These are phyloP conservation scores for Termitomyces sp. DNA, from an alignment of 768 basidiomycete genomes.

Conservation along the genomic window DNA sequence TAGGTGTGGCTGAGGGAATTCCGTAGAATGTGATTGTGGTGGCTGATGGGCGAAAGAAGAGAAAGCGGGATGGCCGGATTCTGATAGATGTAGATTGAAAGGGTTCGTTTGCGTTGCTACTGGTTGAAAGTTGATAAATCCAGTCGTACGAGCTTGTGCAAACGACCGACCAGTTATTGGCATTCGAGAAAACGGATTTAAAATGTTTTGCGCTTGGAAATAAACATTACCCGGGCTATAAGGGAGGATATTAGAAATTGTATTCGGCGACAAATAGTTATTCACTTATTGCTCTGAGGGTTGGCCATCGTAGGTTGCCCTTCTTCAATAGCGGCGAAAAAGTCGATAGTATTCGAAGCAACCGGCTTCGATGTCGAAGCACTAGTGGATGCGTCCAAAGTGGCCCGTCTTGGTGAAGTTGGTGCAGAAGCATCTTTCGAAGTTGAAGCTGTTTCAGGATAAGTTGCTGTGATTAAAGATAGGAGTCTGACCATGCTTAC, in stretches of 20 bases:
- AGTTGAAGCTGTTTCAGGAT: not conserved
- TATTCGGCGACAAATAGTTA: not conserved
- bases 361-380: constrained; percentile 8
- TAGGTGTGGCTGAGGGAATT: constrained; percentile 28
- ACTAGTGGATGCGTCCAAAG: constrained; percentile 12
- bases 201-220: constrained; percentile 50
- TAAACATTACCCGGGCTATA: constrained; percentile 42
- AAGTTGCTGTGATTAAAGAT: not conserved
- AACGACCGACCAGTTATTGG: constrained; percentile 50
- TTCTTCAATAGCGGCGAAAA: constrained; percentile 85
- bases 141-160: constrained; percentile 48
- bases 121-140: constrained; percentile 47
- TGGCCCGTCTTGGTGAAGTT: not conserved
- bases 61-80: constrained; percentile 44
- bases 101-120: constrained; percentile 41
- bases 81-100: constrained; percentile 35
- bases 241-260: not conserved
- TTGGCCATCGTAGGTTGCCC: constrained; percentile 72
- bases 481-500: constrained; percentile 19
- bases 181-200: constrained; percentile 75
- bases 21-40: constrained; percentile 24
- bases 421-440: constrained; percentile 1
- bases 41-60: constrained; percentile 51
- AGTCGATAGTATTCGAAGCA: constrained; percentile 48
- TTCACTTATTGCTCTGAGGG: constrained; percentile 52